These are phyloP conservation scores for Carpinus viminea DNA, from an alignment of 306 rosid species.

Conservation along the genomic window DNA sequence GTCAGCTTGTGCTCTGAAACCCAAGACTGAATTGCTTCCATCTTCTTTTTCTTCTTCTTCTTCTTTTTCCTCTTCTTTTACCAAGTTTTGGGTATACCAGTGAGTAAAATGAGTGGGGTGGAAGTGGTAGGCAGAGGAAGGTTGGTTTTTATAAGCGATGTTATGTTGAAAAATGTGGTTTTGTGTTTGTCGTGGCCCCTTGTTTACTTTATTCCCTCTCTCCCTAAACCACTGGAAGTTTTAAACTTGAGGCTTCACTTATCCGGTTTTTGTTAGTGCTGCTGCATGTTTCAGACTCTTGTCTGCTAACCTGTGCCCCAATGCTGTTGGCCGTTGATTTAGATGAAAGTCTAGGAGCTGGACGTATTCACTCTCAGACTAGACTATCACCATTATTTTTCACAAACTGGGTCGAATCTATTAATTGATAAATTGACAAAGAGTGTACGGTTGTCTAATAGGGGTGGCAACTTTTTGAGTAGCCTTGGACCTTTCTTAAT, in stretches of 20 bases:
- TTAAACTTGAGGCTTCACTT: constrained; percentile 45
- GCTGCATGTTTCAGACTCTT: not conserved
- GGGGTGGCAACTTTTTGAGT: no score
- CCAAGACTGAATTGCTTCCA: constrained; percentile 80
- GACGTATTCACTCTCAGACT: not conserved
- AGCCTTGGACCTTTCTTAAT: no score
- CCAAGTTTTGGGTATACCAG: not conserved
- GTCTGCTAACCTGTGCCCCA: not conserved
- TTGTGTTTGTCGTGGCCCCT: constrained; percentile 37
- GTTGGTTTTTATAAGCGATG: constrained; percentile 38
- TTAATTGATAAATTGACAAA: no score
- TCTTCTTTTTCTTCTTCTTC: constrained; percentile 18
- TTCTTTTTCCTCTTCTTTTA: constrained; percentile 1
- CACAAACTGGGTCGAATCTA: no score
- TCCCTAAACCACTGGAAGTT: constrained; percentile 34
- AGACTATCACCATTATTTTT: no score
- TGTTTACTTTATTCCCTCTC: constrained; percentile 27
- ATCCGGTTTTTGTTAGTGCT: constrained; percentile 9
- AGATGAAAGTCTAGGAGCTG: not conserved
- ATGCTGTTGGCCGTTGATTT: constrained; percentile 14
- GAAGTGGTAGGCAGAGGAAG: constrained; percentile 10
- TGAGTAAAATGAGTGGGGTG: constrained; percentile 12
- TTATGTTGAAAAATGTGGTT: constrained; percentile 20
- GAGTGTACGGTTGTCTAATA: no score
- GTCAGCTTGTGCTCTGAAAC: constrained; percentile 74